Base-by-base conservation (phyloP, 2,329 filamentous ascomycete genomes). In the Ophiocordyceps robertsii region DNA sequence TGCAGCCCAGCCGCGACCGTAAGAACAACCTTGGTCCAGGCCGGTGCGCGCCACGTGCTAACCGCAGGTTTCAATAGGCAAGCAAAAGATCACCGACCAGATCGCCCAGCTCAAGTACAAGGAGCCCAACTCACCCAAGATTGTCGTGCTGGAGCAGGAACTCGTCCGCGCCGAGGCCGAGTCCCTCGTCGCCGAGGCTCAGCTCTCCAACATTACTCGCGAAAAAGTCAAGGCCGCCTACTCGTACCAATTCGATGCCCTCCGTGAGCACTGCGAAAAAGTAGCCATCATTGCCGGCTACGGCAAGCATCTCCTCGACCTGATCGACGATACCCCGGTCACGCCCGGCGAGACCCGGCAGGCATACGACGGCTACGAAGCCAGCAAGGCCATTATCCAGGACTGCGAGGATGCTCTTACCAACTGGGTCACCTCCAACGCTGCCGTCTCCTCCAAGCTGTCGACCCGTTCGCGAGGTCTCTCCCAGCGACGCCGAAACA, bases 41-140 rank as follows among this genome's bases (percentile, higher is more conserved):
- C 9, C 13, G 13, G 2, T 13, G 35, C 27, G 10, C 29, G 29
- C 10, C 27, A 9, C 2, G 13, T 24, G 16, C 30, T 39, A 29
- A 33, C 14, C 5, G 8, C 24, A 10, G n/a, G n/a, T 10, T 10
- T n/a, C 16, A 16, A 43, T 52, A 93, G 86, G 87, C 65, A 98
- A 98, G 72, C 90, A 96, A 65, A 98, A 96, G 70, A 96, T 98
- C 59, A 95, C 87, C 56, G 92, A 98, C 62, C 87, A 96, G 62
- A 98, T 98, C 55, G 90, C 92, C 40, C 90, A 96, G 65, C 77
- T 98, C 56, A 98, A 98, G 68, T 98, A 96, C 79, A 98, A 98
- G 72, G 92, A 98, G 66, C 92, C 92, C 53, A 95, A 94, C 70
- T 95, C 89, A 31, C 89, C 90, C 49, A 92, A 88, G 69, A 95